Evolutionary conservation across 2,329 filamentous ascomycete genomes (phyloP), one percentile per base, ranked within the genome.

Genomic region (Botrytis deweyae): DNA sequence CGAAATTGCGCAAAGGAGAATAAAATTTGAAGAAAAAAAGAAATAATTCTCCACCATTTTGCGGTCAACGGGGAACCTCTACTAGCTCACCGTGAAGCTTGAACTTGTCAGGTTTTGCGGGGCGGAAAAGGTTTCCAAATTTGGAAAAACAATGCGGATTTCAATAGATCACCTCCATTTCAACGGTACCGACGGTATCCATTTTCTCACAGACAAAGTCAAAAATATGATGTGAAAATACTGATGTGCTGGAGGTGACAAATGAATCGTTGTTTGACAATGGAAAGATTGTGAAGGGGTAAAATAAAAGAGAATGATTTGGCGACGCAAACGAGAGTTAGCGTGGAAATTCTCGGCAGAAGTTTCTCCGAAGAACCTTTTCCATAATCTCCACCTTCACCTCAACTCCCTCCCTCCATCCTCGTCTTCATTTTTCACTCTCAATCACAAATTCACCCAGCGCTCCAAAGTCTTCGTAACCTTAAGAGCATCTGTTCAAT

Each of bases 61-160:
- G 66, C 66, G 66, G 66, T 68, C 49, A 68, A 58, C 49, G 66
- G 66, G 66, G 49, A 58, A 59, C 25, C 4, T 58, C 14, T 69
- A 7, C 52, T 29, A 69, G 36, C 66, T 69, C 66, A 59, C 66
- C 36, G 66, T 58, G 52, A 69, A 52, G 36, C 12, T 59, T 42
- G 52, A 69, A 52, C 66, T 12, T 42, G 66, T 33, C 20, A 29
- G n/a, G n/a, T n/a, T 42, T 69, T 58, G 49, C n/a, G 66, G 66
- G 49, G 49, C 66, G 66, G 66, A 33, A 59, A 58, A 69, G 18
- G n/a, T 69, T 58, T 33, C 66, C 49, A 38, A 42, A 9, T 69
- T 33, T 58, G 66, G 66, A 69, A 58, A 58, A 42, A 42, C 20
- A 42, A 69, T 69, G 66, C 66, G n/a, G n/a, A 69, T 69, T 52